Conservation (phyloP, 2,329 filamentous ascomycete genomes). For the Gyromitra esculenta region DNA sequence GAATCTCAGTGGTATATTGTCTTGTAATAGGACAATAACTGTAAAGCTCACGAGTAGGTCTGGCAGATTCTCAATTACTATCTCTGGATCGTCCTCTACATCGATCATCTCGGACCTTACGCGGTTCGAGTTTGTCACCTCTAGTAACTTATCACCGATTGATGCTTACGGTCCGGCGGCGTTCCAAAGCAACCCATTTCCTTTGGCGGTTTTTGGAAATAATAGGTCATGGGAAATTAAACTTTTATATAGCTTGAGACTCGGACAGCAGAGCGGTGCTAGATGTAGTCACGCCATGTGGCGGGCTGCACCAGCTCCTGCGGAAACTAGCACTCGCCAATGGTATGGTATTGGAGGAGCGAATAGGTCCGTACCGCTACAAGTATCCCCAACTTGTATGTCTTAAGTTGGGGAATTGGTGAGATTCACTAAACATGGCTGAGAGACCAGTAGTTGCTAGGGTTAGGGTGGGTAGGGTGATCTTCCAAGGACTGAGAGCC, state of each 20-base stretch:
- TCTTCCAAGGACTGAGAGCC: neutral
- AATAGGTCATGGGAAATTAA: too few species aligned
- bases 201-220: constrained; percentile 21
- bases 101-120: neutral
- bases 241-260: neutral
- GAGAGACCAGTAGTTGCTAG: neutral
- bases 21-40: neutral
- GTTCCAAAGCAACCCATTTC: constrained; percentile 1
- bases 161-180: neutral
- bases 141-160: too few species aligned
- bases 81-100: neutral
- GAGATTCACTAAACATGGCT: too few species aligned
- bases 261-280: too few species aligned
- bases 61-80: neutral
- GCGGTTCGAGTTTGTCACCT: neutral
- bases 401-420: too few species aligned
- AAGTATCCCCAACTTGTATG: too few species aligned
- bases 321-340: too few species aligned
- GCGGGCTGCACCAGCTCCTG: too few species aligned
- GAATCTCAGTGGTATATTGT: neutral
- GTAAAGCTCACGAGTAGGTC: neutral
- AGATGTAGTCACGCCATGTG: too few species aligned
- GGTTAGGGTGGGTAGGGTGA: neutral
- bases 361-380: too few species aligned
- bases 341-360: too few species aligned